Percentiles rank a stretch among this genome's conserved stretches.
These are phyloP conservation scores for Penicillium coprophilum DNA, from an alignment of 495 filamentous ascomycete genomes.

Conservation along the genomic window DNA sequence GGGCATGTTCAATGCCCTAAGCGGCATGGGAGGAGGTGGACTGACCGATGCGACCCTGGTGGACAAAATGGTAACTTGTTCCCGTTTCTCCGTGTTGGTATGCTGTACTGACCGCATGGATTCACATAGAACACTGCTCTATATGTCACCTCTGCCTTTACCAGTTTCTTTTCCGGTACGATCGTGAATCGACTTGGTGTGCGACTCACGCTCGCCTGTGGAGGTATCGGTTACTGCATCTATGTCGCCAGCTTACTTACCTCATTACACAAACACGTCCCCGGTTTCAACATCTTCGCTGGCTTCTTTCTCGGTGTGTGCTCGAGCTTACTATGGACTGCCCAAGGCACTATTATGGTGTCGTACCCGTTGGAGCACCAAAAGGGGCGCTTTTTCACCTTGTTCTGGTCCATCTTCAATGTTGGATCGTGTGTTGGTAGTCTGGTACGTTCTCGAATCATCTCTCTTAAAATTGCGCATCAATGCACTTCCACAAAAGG, in stretches of 20 bases:
- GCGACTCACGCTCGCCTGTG: constrained; percentile 37
- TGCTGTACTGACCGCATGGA: neutral
- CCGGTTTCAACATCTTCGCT: constrained; percentile 68
- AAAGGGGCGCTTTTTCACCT: constrained; percentile 46
- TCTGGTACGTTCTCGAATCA: constrained; percentile 21
- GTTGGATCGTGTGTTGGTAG: constrained; percentile 46
- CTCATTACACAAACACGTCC: constrained; percentile 69
- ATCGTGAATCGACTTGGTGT: constrained; percentile 43
- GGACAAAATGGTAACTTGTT: constrained; percentile 30
- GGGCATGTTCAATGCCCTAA: constrained; percentile 69
- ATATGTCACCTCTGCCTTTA: constrained; percentile 52
- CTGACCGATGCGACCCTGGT: constrained; percentile 39
- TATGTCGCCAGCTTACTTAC: constrained; percentile 41
- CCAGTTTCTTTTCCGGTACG: constrained; percentile 50
- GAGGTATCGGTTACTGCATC: constrained; percentile 43
- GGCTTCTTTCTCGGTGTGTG: constrained; percentile 45
- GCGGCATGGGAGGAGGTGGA: constrained; percentile 52
- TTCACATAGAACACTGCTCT: constrained; percentile 50
- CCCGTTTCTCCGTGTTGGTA: neutral
- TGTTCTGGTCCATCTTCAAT: constrained; percentile 54
- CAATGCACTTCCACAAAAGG: no score
- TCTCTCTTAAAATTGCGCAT: no score
- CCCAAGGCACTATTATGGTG: constrained; percentile 52
- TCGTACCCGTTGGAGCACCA: constrained; percentile 43
- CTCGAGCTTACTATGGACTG: constrained; percentile 47